A percentile compares a stretch with the other conserved stretches of the same genome.
Evolutionary conservation across 129 eudicot genomes (phyloP).

Genomic region (Ambrosia trifida): DNA sequence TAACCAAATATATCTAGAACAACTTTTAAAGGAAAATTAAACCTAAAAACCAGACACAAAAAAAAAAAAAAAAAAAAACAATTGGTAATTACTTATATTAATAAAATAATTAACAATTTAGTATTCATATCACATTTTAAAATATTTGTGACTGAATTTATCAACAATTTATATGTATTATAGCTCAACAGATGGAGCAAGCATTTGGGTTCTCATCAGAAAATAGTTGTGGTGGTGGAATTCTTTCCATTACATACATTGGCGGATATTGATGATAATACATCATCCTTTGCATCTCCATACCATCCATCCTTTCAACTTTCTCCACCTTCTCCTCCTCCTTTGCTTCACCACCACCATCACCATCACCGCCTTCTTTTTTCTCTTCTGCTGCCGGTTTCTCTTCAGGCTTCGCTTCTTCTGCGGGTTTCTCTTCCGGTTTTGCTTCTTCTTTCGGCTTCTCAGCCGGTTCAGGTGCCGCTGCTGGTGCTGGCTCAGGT

Average conservation of each 20-base stretch:
- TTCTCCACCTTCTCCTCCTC: conserved; percentile 25
- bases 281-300: conserved; percentile 67
- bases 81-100: conserved; percentile 9
- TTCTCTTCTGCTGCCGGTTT: conserved; percentile 28
- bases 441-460: conserved; percentile 36
- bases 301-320: conserved; percentile 25
- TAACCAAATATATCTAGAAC: neutral
- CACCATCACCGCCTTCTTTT: conserved; percentile 36
- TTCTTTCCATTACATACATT: conserved; percentile 71
- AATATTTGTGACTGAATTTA: conserved; percentile 38
- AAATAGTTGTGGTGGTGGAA: conserved; percentile 94
- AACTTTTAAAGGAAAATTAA: neutral
- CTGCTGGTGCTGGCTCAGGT: conserved; percentile 49
- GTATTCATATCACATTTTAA: conserved; percentile 37
- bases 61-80: neutral
- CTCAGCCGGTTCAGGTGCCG: conserved; percentile 29
- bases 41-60: neutral
- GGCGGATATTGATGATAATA: conserved; percentile 81
- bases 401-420: conserved; percentile 42
- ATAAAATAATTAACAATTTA: conserved; percentile 22
- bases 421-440: conserved; percentile 33
- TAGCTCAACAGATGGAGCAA: conserved; percentile 51
- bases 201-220: conserved; percentile 99
- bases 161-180: neutral
- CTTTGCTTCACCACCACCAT: neutral